These are phyloP conservation scores for Pseudopithomyces maydicus DNA, from an alignment of 2,329 filamentous ascomycete species.

Conservation along the genomic window DNA sequence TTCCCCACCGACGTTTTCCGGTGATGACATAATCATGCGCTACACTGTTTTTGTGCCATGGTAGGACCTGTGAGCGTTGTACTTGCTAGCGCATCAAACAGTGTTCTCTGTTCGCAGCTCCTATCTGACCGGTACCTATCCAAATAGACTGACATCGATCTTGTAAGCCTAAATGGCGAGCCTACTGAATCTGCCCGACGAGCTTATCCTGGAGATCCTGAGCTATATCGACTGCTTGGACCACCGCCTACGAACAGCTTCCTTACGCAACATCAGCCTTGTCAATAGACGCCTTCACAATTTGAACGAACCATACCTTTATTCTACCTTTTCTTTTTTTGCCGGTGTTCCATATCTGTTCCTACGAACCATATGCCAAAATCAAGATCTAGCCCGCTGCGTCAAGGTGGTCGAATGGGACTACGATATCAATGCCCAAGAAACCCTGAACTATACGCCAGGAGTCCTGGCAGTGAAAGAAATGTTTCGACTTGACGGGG, in stretches of 20 bases:
- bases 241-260: neutral
- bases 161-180: neutral
- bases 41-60: neutral
- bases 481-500: neutral
- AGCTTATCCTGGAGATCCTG: neutral
- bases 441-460: neutral
- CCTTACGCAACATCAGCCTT: neutral
- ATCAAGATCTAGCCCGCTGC: neutral
- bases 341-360: neutral
- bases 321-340: constrained; percentile 3
- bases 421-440: neutral
- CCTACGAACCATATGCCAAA: neutral
- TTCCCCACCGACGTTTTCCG: constrained; percentile 20
- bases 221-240: neutral
- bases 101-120: too few relatives aligned
- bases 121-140: too few relatives aligned
- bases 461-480: neutral
- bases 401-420: constrained; percentile 3
- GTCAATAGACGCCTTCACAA: neutral
- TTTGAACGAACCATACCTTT: neutral
- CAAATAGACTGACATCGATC: neutral
- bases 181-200: neutral
- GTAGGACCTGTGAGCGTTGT: too few relatives aligned
- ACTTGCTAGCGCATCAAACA: too few relatives aligned
- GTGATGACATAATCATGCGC: constrained; percentile 1